These are phyloP conservation scores for Cercospora sojina DNA, from an alignment of 2,329 filamentous ascomycete species.

Conservation along the genomic window DNA sequence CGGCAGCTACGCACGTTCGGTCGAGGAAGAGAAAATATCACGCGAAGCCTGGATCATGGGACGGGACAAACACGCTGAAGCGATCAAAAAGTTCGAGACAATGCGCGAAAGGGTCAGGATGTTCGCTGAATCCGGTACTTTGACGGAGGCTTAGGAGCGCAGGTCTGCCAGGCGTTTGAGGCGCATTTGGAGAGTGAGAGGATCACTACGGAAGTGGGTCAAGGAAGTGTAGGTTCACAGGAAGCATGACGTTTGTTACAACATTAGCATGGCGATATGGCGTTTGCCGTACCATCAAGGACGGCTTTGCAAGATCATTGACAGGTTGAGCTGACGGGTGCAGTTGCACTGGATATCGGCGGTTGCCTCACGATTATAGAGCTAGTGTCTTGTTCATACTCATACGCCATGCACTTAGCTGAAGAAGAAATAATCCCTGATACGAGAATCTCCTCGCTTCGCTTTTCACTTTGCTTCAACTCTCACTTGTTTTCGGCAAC, in stretches of 20 bases:
- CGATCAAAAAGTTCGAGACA: slow-evolving; percentile 59
- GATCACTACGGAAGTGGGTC: neutral
- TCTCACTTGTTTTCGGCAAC: neutral
- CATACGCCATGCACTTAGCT: neutral
- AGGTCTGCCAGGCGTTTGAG: slow-evolving; percentile 5
- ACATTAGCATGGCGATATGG: neutral
- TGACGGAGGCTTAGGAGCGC: slow-evolving; percentile 25
- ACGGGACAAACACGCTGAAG: slow-evolving; percentile 59
- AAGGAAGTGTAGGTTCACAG: neutral
- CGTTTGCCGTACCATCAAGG: neutral
- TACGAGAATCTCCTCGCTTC: neutral
- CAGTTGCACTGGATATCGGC: neutral
- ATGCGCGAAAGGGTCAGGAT: slow-evolving; percentile 45
- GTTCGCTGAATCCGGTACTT: slow-evolving; percentile 23
- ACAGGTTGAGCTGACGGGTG: neutral
- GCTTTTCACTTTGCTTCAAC: neutral
- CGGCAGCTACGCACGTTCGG: slow-evolving; percentile 58
- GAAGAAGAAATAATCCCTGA: neutral
- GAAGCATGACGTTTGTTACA: neutral
- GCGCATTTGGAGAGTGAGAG: neutral
- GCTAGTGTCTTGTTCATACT: neutral
- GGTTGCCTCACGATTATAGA: neutral
- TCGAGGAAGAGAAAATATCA: slow-evolving; percentile 65
- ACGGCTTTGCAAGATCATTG: neutral
- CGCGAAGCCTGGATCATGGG: slow-evolving; percentile 61